Evolutionary conservation across 1,284 basidiomycete genomes (phyloP).

Genomic region (Cutaneotrichosporon sp.): DNA sequence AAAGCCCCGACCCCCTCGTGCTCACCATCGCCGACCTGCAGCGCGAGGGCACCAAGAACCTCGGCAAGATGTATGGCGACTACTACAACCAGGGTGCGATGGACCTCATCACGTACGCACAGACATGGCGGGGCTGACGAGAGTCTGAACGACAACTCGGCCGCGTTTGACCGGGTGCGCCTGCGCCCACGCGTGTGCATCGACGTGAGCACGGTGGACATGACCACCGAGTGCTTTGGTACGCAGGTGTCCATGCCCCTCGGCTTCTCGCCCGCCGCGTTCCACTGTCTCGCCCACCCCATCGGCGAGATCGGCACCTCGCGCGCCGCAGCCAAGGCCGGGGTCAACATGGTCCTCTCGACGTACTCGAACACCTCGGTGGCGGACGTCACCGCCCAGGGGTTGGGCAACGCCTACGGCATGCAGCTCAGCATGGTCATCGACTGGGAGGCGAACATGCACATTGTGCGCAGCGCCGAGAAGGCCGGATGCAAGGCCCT

Average conservation of each 20-base stretch:
- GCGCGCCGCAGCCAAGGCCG: constrained; percentile 30
- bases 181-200: constrained; percentile 37
- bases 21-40: constrained; percentile 29
- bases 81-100: constrained; percentile 35
- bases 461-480: constrained; percentile 32
- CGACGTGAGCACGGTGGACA: constrained; percentile 34
- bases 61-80: constrained; percentile 22
- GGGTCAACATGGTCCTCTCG: constrained; percentile 36
- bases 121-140: neutral
- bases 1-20: constrained; percentile 12
- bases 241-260: constrained; percentile 29
- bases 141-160: constrained; percentile 31
- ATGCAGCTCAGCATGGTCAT: constrained; percentile 37
- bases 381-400: constrained; percentile 32
- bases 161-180: constrained; percentile 34
- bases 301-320: constrained; percentile 37
- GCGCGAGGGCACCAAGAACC: constrained; percentile 15
- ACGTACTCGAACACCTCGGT: constrained; percentile 31
- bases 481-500: constrained; percentile 30
- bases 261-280: constrained; percentile 41
- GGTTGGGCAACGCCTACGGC: constrained; percentile 26
- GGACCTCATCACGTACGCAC: constrained; percentile 30
- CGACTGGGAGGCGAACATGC: constrained; percentile 27
- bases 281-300: constrained; percentile 39
- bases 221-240: constrained; percentile 29